phyloP scores from a whole-genome alignment of 768 basidiomycete genomes.

The Hericium alpestre region DNA sequence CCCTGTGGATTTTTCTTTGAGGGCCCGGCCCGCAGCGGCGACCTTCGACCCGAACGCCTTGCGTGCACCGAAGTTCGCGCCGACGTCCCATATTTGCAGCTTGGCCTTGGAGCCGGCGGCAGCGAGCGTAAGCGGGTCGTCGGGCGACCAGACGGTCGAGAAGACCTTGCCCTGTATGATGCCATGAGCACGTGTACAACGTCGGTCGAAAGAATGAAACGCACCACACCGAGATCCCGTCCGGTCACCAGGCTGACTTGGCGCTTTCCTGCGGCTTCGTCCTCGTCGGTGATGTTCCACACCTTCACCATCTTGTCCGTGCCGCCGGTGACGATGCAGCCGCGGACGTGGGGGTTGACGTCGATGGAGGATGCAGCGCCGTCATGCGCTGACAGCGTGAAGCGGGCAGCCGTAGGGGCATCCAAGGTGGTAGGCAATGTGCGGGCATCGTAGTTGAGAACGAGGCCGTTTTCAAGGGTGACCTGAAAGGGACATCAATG shows the following conservation, averaged over 20 bases:
- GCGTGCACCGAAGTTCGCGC: conserved; percentile 69
- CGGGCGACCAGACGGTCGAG: conserved; percentile 83
- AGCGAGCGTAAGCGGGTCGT: conserved; percentile 87
- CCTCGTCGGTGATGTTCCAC: conserved; percentile 79
- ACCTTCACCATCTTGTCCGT: conserved; percentile 92
- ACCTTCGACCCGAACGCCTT: conserved; percentile 78
- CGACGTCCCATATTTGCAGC: conserved; percentile 93
- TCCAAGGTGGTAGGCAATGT: conserved; percentile 64
- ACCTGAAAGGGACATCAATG: conserved; percentile 39
- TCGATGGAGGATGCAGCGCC: conserved; percentile 84
- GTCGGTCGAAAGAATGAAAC: conserved; percentile 17
- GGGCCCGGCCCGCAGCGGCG: conserved; percentile 51
- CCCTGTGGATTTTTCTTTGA: conserved; percentile 55
- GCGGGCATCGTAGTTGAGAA: conserved; percentile 86
- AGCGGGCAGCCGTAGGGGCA: conserved; percentile 57
- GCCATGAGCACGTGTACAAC: background rate
- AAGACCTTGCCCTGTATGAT: conserved; percentile 84
- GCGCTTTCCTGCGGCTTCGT: conserved; percentile 43
- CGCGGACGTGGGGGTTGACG: conserved; percentile 80
- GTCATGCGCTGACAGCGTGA: conserved; percentile 90
- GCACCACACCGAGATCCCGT: conserved; percentile 82
- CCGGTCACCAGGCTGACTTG: conserved; percentile 78
- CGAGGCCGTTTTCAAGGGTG: conserved; percentile 87
- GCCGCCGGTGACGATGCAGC: conserved; percentile 89
- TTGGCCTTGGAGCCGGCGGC: conserved; percentile 92